Conservation (phyloP, 2,329 filamentous ascomycete genomes). For the Alternaria consortialis region DNA sequence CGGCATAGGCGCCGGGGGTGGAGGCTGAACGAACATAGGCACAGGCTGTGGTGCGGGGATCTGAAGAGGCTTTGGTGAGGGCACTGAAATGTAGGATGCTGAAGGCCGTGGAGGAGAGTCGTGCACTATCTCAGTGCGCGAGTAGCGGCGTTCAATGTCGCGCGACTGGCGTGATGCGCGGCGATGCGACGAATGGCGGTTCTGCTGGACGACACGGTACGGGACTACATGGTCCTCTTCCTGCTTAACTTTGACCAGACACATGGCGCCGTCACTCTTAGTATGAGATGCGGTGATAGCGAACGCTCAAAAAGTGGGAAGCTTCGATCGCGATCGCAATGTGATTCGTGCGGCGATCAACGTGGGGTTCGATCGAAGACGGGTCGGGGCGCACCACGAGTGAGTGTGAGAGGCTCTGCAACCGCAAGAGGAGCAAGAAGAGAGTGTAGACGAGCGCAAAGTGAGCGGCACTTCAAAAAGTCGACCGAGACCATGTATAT, state of each 20-base stretch:
- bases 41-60: slow-evolving; percentile 53
- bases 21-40: slow-evolving; percentile 52
- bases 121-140: slow-evolving; percentile 44
- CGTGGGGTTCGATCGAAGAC: slow-evolving; percentile 30
- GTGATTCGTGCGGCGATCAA: slow-evolving; percentile 46
- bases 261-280: slow-evolving; percentile 48
- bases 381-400: slow-evolving; percentile 19
- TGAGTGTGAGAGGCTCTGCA: slow-evolving; percentile 4
- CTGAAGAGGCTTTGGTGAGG: slow-evolving; percentile 41
- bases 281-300: slow-evolving; percentile 8
- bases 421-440: slow-evolving; percentile 2
- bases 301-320: slow-evolving; percentile 11
- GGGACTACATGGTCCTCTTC: slow-evolving; percentile 56
- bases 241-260: slow-evolving; percentile 57
- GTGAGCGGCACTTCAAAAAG: slow-evolving; percentile 27
- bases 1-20: slow-evolving; percentile 42
- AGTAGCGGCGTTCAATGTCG: slow-evolving; percentile 34
- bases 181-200: slow-evolving; percentile 43
- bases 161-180: slow-evolving; percentile 35
- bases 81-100: slow-evolving; percentile 44
- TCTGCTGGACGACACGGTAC: slow-evolving; percentile 46
- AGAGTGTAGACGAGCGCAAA: slow-evolving; percentile 14
- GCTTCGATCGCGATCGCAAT: slow-evolving; percentile 39
- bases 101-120: slow-evolving; percentile 41
- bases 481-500: slow-evolving; percentile 30